phyloP scores from a whole-genome alignment of 192 early-diverging fungal genomes.

The Entomortierella beljakovae region DNA sequence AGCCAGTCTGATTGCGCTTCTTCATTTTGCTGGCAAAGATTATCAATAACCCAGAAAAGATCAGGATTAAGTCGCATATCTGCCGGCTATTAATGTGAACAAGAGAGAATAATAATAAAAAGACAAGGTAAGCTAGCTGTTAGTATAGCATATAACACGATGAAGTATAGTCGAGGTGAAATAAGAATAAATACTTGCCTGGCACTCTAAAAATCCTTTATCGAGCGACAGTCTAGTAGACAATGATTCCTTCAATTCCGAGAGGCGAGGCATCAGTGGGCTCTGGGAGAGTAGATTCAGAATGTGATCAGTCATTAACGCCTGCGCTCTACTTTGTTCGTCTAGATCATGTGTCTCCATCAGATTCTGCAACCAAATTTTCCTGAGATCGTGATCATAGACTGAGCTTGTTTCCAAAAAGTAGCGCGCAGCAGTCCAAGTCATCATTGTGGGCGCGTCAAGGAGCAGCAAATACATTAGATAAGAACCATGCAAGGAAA shows the following conservation, averaged over 20 bases:
- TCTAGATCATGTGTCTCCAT: constrained; percentile 35
- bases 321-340: constrained; percentile 35
- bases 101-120: constrained; percentile 1
- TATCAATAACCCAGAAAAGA: constrained; percentile 47
- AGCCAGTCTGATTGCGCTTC: constrained; percentile 25
- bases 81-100: constrained; percentile 27
- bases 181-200: constrained; percentile 10
- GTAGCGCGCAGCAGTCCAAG: constrained; percentile 49
- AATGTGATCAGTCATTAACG: constrained; percentile 34
- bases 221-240: constrained; percentile 29
- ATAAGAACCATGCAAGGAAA: constrained; percentile 67
- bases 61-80: constrained; percentile 49
- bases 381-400: constrained; percentile 55
- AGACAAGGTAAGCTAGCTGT: background rate
- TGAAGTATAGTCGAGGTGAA: background rate
- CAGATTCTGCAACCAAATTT: constrained; percentile 57
- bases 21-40: constrained; percentile 22
- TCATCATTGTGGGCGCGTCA: constrained; percentile 27
- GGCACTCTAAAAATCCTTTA: constrained; percentile 24
- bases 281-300: constrained; percentile 23
- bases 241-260: constrained; percentile 14
- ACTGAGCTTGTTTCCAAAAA: constrained; percentile 65
- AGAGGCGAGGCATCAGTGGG: constrained; percentile 38
- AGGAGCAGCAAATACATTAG: constrained; percentile 57
- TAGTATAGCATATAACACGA: background rate